Conservation (phyloP, 352 stramenopile genomes). For the Phytophthora crassamura region DNA sequence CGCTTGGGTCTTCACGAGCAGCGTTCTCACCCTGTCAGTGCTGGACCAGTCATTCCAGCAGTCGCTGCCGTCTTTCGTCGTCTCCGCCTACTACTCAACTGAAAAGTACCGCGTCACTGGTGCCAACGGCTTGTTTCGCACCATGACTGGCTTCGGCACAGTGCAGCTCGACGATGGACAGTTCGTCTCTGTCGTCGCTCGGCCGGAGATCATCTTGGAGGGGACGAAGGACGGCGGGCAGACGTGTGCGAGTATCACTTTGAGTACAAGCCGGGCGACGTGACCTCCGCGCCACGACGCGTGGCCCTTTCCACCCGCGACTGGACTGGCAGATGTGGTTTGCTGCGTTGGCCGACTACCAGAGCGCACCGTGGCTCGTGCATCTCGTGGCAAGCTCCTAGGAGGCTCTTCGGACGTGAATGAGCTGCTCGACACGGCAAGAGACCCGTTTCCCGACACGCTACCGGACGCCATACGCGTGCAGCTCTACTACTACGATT, state of each 20-base stretch:
- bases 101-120: conserved; percentile 53
- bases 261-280: conserved; percentile 85
- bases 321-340: conserved; percentile 96
- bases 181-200: conserved; percentile 64
- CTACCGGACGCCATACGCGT: conserved; percentile 62
- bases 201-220: conserved; percentile 92
- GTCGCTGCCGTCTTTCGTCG: conserved; percentile 37
- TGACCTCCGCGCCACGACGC: conserved; percentile 37
- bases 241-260: conserved; percentile 88
- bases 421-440: conserved; percentile 66
- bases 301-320: conserved; percentile 67
- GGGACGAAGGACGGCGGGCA: conserved; percentile 54
- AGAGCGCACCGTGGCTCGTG: conserved; percentile 88
- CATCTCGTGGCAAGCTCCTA: conserved; percentile 86
- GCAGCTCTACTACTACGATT: conserved; percentile 89
- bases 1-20: conserved; percentile 48
- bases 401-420: conserved; percentile 64
- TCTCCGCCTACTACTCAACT: conserved; percentile 35
- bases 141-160: conserved; percentile 90
- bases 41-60: conserved; percentile 49
- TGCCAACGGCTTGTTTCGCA: conserved; percentile 89
- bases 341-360: conserved; percentile 81
- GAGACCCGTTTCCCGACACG: conserved; percentile 51
- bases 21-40: conserved; percentile 46
- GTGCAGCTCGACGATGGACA: conserved; percentile 36